A percentile compares a stretch with the other conserved stretches of the same genome.
phyloP scores from a whole-genome alignment of 257 asterid species.

The Gardenia jasminoides region DNA sequence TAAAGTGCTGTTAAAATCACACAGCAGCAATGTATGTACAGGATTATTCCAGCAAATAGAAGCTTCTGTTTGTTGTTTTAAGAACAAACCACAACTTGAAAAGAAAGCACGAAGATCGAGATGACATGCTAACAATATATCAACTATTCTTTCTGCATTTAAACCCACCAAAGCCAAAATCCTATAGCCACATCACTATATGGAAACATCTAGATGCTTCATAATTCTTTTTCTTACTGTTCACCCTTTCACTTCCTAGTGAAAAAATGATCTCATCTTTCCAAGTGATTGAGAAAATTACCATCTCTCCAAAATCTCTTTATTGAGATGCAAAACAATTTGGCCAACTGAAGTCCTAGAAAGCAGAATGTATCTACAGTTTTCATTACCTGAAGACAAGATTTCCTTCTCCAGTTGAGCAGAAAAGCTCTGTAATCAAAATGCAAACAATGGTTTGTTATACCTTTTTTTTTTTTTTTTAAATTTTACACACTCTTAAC shows the following conservation, averaged over 20 bases:
- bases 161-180: too few relatives aligned
- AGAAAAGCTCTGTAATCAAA: conserved; percentile 62
- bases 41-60: neutral
- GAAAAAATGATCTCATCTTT: neutral
- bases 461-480: too few relatives aligned
- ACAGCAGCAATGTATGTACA: neutral
- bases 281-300: neutral
- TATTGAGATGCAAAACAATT: neutral
- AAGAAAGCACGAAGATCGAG: neutral
- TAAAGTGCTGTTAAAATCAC: neutral
- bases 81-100: neutral
- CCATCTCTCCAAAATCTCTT: neutral
- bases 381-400: conserved; percentile 74
- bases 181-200: neutral
- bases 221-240: neutral
- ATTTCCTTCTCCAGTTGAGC: conserved; percentile 90
- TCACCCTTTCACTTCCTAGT: neutral
- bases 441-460: neutral
- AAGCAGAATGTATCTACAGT: neutral
- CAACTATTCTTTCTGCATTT: neutral
- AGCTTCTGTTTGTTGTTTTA: neutral
- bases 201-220: neutral
- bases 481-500: neutral
- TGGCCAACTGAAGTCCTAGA: neutral
- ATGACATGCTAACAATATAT: neutral